Percentiles rank a stretch among this genome's conserved stretches.
These are phyloP conservation scores for Oryza coarctata DNA, from an alignment of 176 grass and related monocot genomes.

Conservation along the genomic window DNA sequence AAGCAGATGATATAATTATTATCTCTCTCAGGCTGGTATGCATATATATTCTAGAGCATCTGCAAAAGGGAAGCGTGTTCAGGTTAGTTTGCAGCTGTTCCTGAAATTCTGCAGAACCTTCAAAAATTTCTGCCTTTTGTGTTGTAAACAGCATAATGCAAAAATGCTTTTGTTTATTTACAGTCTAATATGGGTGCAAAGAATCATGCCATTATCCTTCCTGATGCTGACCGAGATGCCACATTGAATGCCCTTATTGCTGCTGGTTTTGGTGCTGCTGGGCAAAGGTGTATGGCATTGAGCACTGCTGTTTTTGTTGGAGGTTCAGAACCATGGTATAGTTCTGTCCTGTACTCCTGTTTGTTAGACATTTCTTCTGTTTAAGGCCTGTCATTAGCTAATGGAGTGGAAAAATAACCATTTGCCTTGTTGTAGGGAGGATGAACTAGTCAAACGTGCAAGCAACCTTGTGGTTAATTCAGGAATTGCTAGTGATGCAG, in stretches of 20 bases:
- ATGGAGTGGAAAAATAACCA: constrained; percentile 1
- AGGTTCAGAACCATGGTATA: constrained; percentile 87
- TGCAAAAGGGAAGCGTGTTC: constrained; percentile 86
- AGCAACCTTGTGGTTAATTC: constrained; percentile 67
- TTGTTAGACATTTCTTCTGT: background rate
- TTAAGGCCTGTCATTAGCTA: background rate
- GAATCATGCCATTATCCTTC: constrained; percentile 94
- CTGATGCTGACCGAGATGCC: constrained; percentile 83
- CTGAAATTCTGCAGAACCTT: background rate
- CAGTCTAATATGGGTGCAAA: constrained; percentile 99
- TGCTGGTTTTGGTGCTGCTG: constrained; percentile 97
- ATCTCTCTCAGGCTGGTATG: constrained; percentile 82
- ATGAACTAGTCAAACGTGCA: constrained; percentile 70
- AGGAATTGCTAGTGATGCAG: constrained; percentile 65
- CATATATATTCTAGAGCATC: constrained; percentile 96
- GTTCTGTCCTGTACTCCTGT: constrained; percentile 17
- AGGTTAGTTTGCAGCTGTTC: constrained; percentile 51
- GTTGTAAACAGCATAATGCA: constrained; percentile 10
- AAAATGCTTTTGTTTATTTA: constrained; percentile 28
- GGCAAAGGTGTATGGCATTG: constrained; percentile 99
- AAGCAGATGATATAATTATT: constrained; percentile 9
- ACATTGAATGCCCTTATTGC: constrained; percentile 85
- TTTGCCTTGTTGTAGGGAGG: constrained; percentile 60
- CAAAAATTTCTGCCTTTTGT: background rate
- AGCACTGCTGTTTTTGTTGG: constrained; percentile 97